Base-by-base conservation (phyloP, 352 stramenopile species). In the Blastocystis sp. region DNA sequence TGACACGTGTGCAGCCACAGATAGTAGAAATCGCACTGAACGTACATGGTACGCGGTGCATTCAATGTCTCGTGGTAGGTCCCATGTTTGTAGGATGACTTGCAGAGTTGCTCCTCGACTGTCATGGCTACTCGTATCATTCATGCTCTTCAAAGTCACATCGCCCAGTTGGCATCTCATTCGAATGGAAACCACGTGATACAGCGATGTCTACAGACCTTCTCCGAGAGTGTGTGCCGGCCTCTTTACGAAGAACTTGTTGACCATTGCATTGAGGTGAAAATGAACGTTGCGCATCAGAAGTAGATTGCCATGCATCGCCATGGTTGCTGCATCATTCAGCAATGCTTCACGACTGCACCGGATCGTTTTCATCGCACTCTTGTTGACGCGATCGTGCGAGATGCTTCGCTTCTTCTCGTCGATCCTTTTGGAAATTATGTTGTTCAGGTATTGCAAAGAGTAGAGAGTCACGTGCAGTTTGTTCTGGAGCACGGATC, bases 121-220 rank as follows among this genome's bases (percentile, higher is more conserved):
- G 54, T 16, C 16, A 90, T 93, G 89, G 93, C 96, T 5, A 94
- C 96, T 79, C 91, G 98, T 37, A 94, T 99, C 64, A 96, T 98
- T 1, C 92, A 95, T 56, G 94, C 95, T 18, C 92, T 98, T 0
- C 94, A 94, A 76, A 94, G 97, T 45, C 94, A 97, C 76, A 95
- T 96, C 0, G 95, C 97, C n/a, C 93, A 95, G 59, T 91, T 98
- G n/a, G 98, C 95, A 91, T 98, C 98, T 90, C 96, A 98, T 90
- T 97, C 95, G 91, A 98, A 98, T 85, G 96, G 96, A 13, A 98
- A 98, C 91, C 95, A 98, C 90, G 96, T 98, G 82, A 98, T 99
- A 88, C 95, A 98, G 91, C 94, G 96, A 43, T 96, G 96, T 70
- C 91, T 98, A 11, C 94, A 98, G 79, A 98, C 95, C 90, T 93